Evolutionary conservation across 106 monocot species (phyloP), one percentile per base, ranked within the genome.

Genomic region (Dendrobium huoshanense): DNA sequence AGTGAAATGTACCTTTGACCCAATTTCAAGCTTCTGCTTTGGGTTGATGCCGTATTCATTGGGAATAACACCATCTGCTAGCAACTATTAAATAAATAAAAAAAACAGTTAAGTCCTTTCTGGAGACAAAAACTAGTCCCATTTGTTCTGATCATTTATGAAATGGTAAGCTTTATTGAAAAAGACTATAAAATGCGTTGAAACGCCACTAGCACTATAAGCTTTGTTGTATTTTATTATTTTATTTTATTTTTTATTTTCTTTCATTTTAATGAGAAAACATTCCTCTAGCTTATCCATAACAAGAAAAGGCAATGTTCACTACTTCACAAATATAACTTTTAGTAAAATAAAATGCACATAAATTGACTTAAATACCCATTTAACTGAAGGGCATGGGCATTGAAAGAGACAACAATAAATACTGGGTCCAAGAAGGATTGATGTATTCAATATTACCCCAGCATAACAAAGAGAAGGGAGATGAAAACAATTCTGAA

Each of bases 21-120:
- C 98, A 85, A 99, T 99, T 87, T 88, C 93, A 48, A 99, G 88
- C 88, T 95, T 99, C 24, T 99, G 98, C 84, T 86, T 88, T 81
- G 98, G 95, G 82, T 99, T 95, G 59, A 99, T 95, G 10, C 98
- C 98, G 79, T 99, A 99, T 42, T 99, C 98, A 72, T 95, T 99
- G 25, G 98, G 98, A 85, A 99, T 99, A 27, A 99, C 98, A 74
- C 95, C 92, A 92, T 99, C 98, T 68, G 98, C 98, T 83, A 99
- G 95, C 76, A 91, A 78, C 98, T 99, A 85, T 37, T 80, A 87
- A 68, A 73, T 25, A 25, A 76, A 76, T 9, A 76, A 76, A 9
- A 61, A 20, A 2, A 68, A 31, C 31, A 0, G 37, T 9, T 70
- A 40, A 33, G 19, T 70, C 7, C 9, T 37, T 37, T 70, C 24